Percentiles rank a stretch among this genome's conserved stretches.
Conservation (phyloP, 345 rosid species). For the Garcia nutans region DNA sequence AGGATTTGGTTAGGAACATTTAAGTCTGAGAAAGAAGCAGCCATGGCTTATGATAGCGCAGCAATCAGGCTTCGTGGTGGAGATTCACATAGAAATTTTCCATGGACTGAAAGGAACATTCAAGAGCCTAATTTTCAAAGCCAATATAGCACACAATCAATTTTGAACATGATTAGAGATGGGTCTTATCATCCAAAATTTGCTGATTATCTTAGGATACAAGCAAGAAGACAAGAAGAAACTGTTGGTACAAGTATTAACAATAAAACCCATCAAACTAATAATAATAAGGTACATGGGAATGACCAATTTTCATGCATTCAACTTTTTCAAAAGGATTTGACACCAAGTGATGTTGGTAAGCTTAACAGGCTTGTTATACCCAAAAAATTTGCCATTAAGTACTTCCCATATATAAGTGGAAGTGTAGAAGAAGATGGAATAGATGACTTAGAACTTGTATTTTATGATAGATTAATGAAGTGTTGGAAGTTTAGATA, state of each 20-base stretch:
- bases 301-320: slow-evolving; percentile 8
- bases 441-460: slow-evolving; percentile 23
- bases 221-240: neutral
- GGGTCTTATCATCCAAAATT: slow-evolving; percentile 26
- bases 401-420: slow-evolving; percentile 20
- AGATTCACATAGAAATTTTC: slow-evolving; percentile 56
- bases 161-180: slow-evolving; percentile 55
- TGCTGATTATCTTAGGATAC: slow-evolving; percentile 19
- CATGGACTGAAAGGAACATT: slow-evolving; percentile 44
- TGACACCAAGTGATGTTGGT: slow-evolving; percentile 35
- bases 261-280: neutral
- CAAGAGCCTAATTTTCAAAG: slow-evolving; percentile 53
- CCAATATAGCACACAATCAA: slow-evolving; percentile 30
- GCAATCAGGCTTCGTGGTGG: slow-evolving; percentile 48
- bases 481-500: slow-evolving; percentile 34
- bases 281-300: neutral
- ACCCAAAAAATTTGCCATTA: slow-evolving; percentile 30
- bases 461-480: slow-evolving; percentile 25
- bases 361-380: slow-evolving; percentile 32
- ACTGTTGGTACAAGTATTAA: neutral
- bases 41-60: slow-evolving; percentile 65
- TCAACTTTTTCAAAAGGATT: slow-evolving; percentile 26
- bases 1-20: slow-evolving; percentile 64
- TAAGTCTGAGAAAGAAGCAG: slow-evolving; percentile 55
- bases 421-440: slow-evolving; percentile 12